phyloP scores from a whole-genome alignment of 768 basidiomycete species.

The Pholiota molesta region DNA sequence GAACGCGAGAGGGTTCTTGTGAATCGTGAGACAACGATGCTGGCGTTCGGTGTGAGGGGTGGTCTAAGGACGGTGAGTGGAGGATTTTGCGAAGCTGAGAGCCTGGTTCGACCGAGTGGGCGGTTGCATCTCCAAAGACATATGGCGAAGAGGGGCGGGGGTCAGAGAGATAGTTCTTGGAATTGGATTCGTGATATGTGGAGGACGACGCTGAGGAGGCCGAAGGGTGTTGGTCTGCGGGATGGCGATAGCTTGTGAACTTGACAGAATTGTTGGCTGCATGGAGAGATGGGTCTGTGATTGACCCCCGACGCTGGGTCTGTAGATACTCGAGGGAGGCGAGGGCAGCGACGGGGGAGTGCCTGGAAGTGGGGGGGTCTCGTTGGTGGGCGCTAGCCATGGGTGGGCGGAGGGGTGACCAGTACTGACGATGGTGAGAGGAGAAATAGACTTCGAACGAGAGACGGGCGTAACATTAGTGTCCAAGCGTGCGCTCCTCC shows the following conservation, averaged over 20 bases:
- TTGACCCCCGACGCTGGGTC: slow-evolving; percentile 80
- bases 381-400: slow-evolving; percentile 26
- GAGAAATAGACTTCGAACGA: slow-evolving; percentile 11
- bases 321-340: slow-evolving; percentile 80
- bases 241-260: slow-evolving; percentile 26
- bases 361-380: slow-evolving; percentile 35
- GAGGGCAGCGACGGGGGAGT: slow-evolving; percentile 61
- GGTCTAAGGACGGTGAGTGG: slow-evolving; percentile 58
- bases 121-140: slow-evolving; percentile 70
- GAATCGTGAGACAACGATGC: slow-evolving; percentile 32
- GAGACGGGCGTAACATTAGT: slow-evolving; percentile 21
- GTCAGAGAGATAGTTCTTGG: slow-evolving; percentile 38
- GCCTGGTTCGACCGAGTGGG: slow-evolving; percentile 36
- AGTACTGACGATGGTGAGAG: slow-evolving; percentile 3
- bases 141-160: slow-evolving; percentile 68
- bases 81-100: slow-evolving; percentile 61
- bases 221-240: slow-evolving; percentile 29
- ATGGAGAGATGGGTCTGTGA: slow-evolving; percentile 82
- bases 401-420: slow-evolving; percentile 11
- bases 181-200: slow-evolving; percentile 28
- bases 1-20: slow-evolving; percentile 29
- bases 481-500: slow-evolving; percentile 31
- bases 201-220: slow-evolving; percentile 24
- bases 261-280: slow-evolving; percentile 44
- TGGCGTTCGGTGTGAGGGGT: slow-evolving; percentile 30